Evolutionary conservation across 1,284 basidiomycete species (phyloP).

Genomic region (Ustilago hordei): DNA sequence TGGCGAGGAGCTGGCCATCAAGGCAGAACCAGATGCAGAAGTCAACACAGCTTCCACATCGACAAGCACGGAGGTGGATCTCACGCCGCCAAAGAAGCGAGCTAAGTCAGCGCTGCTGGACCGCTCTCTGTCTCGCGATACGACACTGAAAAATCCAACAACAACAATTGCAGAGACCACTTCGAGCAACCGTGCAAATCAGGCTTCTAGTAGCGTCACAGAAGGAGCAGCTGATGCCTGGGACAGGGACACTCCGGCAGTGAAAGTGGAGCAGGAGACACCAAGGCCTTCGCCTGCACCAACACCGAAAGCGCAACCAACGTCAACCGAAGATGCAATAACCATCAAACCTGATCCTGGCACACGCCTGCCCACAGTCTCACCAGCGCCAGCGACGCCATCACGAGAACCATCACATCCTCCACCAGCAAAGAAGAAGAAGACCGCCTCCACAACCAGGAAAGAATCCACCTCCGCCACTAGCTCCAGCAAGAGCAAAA

Average conservation of each 20-base stretch:
- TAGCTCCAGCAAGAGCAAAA: slow-evolving; percentile 28
- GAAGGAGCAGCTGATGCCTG: background rate
- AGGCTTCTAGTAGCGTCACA: background rate
- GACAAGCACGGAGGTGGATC: slow-evolving; percentile 11
- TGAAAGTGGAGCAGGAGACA: slow-evolving; percentile 7
- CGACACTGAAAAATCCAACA: background rate
- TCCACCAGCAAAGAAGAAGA: slow-evolving; percentile 32
- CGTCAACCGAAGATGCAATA: background rate
- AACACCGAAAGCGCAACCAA: background rate
- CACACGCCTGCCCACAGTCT: background rate
- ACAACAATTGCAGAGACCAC: background rate
- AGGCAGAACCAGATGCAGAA: background rate
- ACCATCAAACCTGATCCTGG: slow-evolving; percentile 9
- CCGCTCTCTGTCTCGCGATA: slow-evolving; percentile 8
- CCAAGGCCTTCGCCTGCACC: background rate
- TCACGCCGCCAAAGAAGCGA: slow-evolving; percentile 32
- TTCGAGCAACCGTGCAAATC: background rate
- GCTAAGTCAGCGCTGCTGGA: slow-evolving; percentile 24
- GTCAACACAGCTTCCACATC: slow-evolving; percentile 6
- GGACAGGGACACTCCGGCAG: background rate
- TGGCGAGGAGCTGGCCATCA: background rate
- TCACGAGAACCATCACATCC: background rate
- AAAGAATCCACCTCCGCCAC: slow-evolving; percentile 13
- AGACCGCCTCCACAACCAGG: slow-evolving; percentile 13
- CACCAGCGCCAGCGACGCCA: background rate